phyloP scores from a whole-genome alignment of 2,329 filamentous ascomycete species.

The Fusarium secorum region DNA sequence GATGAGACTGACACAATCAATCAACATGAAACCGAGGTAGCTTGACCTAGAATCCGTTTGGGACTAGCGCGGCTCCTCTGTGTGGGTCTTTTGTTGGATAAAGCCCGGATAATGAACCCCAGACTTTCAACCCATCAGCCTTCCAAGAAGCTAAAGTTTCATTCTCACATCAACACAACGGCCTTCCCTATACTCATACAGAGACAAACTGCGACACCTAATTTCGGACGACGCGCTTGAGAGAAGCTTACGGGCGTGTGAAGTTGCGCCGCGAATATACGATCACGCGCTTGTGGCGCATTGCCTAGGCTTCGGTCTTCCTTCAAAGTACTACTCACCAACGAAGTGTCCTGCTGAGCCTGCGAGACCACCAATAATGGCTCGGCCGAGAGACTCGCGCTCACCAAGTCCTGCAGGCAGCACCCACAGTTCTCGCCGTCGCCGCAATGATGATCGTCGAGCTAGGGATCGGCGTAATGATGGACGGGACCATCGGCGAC shows the following conservation, averaged over 20 bases:
- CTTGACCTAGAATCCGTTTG: constrained; percentile 12
- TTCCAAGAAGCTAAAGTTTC: constrained; percentile 23
- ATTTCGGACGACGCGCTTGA: background rate
- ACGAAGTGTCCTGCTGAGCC: constrained; percentile 52
- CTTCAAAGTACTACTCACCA: constrained; percentile 52
- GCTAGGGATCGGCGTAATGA: constrained; percentile 60
- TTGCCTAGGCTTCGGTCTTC: constrained; percentile 30
- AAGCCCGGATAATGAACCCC: constrained; percentile 19
- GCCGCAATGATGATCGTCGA: constrained; percentile 67
- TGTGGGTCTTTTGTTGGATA: constrained; percentile 7
- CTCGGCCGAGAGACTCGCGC: constrained; percentile 74
- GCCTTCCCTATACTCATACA: constrained; percentile 17
- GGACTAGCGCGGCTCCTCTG: constrained; percentile 31
- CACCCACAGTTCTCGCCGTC: constrained; percentile 76
- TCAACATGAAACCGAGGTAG: constrained; percentile 19
- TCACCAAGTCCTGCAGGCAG: constrained; percentile 95
- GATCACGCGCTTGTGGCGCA: constrained; percentile 32
- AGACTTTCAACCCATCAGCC: constrained; percentile 9
- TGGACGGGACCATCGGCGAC: constrained; percentile 61
- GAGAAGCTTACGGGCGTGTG: background rate
- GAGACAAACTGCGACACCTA: background rate
- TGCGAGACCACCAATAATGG: constrained; percentile 58
- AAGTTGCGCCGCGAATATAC: constrained; percentile 14
- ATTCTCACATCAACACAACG: background rate
- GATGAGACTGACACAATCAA: background rate